Conservation (phyloP, 768 basidiomycete genomes). For the Lentinula detonsa region DNA sequence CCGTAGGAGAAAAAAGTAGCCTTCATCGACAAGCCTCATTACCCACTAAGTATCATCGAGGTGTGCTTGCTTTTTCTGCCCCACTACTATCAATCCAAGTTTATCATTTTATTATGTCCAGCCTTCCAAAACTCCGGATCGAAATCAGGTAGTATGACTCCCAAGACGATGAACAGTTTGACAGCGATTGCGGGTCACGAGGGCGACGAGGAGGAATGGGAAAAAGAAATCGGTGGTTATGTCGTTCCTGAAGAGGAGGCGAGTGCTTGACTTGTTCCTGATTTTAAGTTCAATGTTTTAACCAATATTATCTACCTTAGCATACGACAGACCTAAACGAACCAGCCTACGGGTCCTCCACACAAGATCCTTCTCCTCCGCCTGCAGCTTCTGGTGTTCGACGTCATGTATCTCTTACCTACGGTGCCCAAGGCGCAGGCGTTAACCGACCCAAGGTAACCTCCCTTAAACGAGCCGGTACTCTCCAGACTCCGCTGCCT, state of each 20-base stretch:
- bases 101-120: constrained; percentile 18
- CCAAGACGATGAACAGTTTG: constrained; percentile 75
- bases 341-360: constrained; percentile 45
- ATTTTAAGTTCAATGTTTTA: neutral
- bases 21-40: constrained; percentile 79
- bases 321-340: constrained; percentile 28
- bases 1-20: constrained; percentile 76
- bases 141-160: constrained; percentile 58
- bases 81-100: neutral
- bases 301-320: neutral
- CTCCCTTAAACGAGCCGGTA: constrained; percentile 69
- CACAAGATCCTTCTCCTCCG: constrained; percentile 59
- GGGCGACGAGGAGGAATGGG: constrained; percentile 87
- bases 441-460: constrained; percentile 40
- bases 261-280: neutral
- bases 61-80: constrained; percentile 28
- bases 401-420: constrained; percentile 74
- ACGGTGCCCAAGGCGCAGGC: constrained; percentile 52
- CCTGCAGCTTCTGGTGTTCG: constrained; percentile 68
- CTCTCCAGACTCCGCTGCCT: constrained; percentile 53
- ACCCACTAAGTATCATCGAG: constrained; percentile 74
- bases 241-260: constrained; percentile 25
- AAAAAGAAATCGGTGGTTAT: constrained; percentile 67
- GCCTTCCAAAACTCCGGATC: constrained; percentile 47
- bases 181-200: constrained; percentile 83